Evolutionary conservation across 2,329 filamentous ascomycete species (phyloP).

Genomic region (Ophiostoma ulmi): DNA sequence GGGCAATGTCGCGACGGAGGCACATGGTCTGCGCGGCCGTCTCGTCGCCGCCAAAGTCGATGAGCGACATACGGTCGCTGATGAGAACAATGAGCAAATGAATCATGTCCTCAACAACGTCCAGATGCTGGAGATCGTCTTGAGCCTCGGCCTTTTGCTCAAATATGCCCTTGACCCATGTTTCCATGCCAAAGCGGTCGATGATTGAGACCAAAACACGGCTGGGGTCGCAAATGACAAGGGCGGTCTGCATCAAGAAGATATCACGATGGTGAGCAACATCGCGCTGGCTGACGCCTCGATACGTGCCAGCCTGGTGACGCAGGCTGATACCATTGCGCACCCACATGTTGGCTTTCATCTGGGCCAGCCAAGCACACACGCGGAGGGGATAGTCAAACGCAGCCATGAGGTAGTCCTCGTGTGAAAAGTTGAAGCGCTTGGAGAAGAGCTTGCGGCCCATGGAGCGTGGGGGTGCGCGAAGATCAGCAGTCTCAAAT

Average conservation of each 20-base stretch:
- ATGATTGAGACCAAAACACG: constrained; percentile 83
- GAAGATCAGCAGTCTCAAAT: constrained; percentile 67
- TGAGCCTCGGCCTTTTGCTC: constrained; percentile 65
- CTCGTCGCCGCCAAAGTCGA: constrained; percentile 58
- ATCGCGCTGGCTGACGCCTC: constrained; percentile 81
- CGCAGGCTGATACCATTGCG: constrained; percentile 92
- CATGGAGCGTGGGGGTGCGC: constrained; percentile 58
- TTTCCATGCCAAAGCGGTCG: constrained; percentile 82
- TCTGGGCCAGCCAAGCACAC: constrained; percentile 94
- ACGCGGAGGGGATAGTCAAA: constrained; percentile 93
- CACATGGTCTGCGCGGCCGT: constrained; percentile 60
- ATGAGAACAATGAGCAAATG: constrained; percentile 87
- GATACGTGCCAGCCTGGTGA: constrained; percentile 91
- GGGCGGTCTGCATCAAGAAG: constrained; percentile 83
- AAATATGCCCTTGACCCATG: constrained; percentile 83
- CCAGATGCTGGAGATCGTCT: constrained; percentile 82
- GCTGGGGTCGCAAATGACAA: constrained; percentile 78
- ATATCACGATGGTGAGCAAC: constrained; percentile 93
- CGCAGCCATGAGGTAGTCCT: constrained; percentile 77
- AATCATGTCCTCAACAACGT: constrained; percentile 92
- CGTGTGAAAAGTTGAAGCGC: constrained; percentile 40
- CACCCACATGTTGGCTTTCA: constrained; percentile 98
- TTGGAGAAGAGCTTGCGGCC: constrained; percentile 47
- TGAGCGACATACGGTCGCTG: constrained; percentile 78
- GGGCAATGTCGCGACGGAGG: constrained; percentile 83